A percentile compares a stretch with the other conserved stretches of the same genome.
Evolutionary conservation across 73 alveolate species (phyloP).

Genomic region (Tetrahymena thermophila): DNA sequence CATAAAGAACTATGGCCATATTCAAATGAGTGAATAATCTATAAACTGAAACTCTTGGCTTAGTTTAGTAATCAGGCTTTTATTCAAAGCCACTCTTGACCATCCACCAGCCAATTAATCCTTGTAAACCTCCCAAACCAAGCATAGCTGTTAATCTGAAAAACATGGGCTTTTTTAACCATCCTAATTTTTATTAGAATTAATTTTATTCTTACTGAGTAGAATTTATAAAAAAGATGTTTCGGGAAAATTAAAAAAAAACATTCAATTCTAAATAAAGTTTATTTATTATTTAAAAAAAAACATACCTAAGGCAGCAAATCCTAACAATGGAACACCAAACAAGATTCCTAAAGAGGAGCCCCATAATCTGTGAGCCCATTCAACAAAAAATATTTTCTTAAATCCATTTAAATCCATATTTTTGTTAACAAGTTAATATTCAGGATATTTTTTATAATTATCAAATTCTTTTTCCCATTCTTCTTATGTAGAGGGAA

Average conservation of each 20-base stretch:
- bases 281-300: neutral
- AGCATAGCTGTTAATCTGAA: conserved; percentile 37
- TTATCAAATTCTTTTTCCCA: conserved; percentile 82
- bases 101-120: conserved; percentile 92
- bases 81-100: conserved; percentile 75
- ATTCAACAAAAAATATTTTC: conserved; percentile 63
- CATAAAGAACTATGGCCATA: conserved; percentile 57
- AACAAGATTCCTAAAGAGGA: conserved; percentile 61
- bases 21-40: conserved; percentile 70
- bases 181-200: conserved; percentile 1
- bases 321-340: conserved; percentile 53
- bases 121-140: conserved; percentile 70
- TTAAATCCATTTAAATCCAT: conserved; percentile 75
- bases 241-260: neutral
- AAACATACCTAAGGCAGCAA: conserved; percentile 1
- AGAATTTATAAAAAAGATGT: conserved; percentile 34
- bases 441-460: conserved; percentile 81
- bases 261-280: neutral
- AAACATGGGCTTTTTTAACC: conserved; percentile 49
- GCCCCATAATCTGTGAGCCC: conserved; percentile 78
- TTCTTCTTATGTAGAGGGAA: conserved; percentile 62
- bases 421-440: conserved; percentile 41
- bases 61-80: conserved; percentile 55
- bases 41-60: conserved; percentile 79
- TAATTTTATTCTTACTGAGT: neutral